These are phyloP conservation scores for Penicillium sp. DNA, from an alignment of 2,329 filamentous ascomycete species.

Conservation along the genomic window DNA sequence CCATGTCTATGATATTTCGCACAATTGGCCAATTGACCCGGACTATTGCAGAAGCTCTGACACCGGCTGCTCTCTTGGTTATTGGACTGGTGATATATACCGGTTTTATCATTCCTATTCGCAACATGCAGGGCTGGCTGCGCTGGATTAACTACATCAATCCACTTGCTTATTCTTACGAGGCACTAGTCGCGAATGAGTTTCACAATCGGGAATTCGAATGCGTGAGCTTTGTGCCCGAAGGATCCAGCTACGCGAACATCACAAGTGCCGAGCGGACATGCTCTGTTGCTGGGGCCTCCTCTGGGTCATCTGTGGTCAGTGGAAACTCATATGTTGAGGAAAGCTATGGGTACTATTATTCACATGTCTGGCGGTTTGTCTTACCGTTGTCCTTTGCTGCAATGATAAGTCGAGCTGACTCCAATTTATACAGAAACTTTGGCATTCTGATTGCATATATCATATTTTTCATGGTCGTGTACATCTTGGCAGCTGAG, in stretches of 20 bases:
- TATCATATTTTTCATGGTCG: neutral
- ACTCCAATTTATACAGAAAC: neutral
- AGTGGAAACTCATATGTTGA: neutral
- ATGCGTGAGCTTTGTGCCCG: conserved; percentile 73
- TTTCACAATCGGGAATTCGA: conserved; percentile 69
- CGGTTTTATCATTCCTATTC: neutral
- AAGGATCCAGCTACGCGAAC: conserved; percentile 63
- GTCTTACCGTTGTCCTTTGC: neutral
- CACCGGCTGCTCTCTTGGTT: neutral
- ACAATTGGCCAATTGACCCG: neutral
- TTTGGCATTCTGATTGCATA: neutral
- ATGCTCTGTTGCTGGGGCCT: neutral
- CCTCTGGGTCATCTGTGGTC: neutral
- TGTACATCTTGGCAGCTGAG: neutral
- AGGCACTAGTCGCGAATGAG: conserved; percentile 82
- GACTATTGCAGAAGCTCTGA: neutral
- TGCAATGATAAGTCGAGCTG: neutral
- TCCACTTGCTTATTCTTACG: conserved; percentile 71
- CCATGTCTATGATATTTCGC: neutral
- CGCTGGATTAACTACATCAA: conserved; percentile 82
- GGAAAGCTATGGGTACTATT: neutral
- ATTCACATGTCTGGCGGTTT: neutral
- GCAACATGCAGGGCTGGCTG: conserved; percentile 64
- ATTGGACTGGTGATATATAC: neutral
- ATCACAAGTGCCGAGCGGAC: neutral